Conservation (phyloP, 1,284 basidiomycete species). For the Trichosporon ovoides region DNA sequence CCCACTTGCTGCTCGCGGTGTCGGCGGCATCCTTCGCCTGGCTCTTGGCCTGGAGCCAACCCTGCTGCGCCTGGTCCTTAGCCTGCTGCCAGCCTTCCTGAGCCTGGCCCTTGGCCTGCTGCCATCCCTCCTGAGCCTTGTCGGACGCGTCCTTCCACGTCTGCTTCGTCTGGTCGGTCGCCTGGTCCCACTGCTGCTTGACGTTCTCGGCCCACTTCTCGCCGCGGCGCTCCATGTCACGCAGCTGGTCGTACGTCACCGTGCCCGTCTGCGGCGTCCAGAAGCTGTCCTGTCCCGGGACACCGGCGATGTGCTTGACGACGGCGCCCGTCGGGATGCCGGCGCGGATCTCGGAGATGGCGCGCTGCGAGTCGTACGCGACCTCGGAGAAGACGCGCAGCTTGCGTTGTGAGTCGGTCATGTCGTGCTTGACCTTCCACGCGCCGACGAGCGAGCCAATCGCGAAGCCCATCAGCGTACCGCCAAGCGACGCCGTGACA, state of each 20-base stretch:
- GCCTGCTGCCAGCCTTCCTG: background rate
- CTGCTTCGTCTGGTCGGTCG: background rate
- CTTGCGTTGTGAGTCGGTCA: constrained; percentile 37
- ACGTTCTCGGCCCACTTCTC: background rate
- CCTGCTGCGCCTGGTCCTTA: background rate
- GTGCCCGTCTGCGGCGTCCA: background rate
- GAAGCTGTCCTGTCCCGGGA: constrained; percentile 5
- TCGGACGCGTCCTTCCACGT: background rate
- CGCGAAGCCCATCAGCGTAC: constrained; percentile 34
- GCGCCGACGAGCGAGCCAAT: constrained; percentile 32
- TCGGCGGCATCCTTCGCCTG: background rate
- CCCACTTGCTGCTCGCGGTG: no score
- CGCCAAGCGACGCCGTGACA: constrained; percentile 15
- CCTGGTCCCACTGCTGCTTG: background rate
- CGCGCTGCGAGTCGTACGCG: constrained; percentile 26
- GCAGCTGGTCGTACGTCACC: constrained; percentile 1
- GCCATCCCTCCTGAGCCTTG: background rate
- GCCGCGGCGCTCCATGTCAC: background rate
- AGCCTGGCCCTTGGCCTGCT: background rate
- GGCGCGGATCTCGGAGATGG: constrained; percentile 15
- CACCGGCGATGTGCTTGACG: constrained; percentile 11
- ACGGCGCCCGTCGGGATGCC: constrained; percentile 15
- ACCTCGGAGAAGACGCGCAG: constrained; percentile 36
- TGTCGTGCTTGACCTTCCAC: constrained; percentile 31
- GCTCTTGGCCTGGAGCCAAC: background rate